phyloP scores from a whole-genome alignment of 345 rosid genomes.

The Microthlaspi erraticum region DNA sequence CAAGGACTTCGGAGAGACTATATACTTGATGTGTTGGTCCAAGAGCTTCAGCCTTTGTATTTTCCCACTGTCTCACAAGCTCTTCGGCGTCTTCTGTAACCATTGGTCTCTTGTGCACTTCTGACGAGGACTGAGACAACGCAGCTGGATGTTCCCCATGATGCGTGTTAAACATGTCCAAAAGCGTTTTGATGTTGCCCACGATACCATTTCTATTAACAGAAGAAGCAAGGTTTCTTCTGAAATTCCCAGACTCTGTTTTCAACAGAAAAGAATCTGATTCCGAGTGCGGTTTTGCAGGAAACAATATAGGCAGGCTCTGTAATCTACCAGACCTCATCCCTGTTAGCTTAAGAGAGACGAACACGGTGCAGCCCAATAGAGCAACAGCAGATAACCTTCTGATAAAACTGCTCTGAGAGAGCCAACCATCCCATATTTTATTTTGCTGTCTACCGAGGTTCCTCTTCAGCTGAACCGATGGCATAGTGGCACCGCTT shows the following conservation, averaged over 20 bases:
- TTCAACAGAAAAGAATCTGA: constrained; percentile 34
- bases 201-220: constrained; percentile 46
- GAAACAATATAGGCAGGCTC: constrained; percentile 47
- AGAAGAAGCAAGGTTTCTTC: constrained; percentile 33
- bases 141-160: constrained; percentile 52
- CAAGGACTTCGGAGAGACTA: constrained; percentile 76
- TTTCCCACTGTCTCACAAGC: constrained; percentile 91
- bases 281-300: constrained; percentile 44
- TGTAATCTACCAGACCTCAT: constrained; percentile 48
- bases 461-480: constrained; percentile 67
- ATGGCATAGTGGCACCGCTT: constrained; percentile 51
- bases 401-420: constrained; percentile 50
- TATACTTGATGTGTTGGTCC: constrained; percentile 74
- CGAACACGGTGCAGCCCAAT: constrained; percentile 62
- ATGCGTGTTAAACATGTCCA: constrained; percentile 52
- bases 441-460: constrained; percentile 55
- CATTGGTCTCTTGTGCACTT: constrained; percentile 64
- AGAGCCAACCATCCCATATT: constrained; percentile 63
- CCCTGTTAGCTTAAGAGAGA: constrained; percentile 56
- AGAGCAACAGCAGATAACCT: constrained; percentile 56
- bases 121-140: constrained; percentile 48
- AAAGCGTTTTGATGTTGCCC: constrained; percentile 55
- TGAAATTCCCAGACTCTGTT: constrained; percentile 33
- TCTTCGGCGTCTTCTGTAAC: constrained; percentile 85
- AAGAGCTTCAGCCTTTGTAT: constrained; percentile 87